Percentiles rank a stretch among this genome's conserved stretches.
phyloP scores from a whole-genome alignment of 306 rosid species.

The barrel medic (Medicago truncatula) region DNA sequence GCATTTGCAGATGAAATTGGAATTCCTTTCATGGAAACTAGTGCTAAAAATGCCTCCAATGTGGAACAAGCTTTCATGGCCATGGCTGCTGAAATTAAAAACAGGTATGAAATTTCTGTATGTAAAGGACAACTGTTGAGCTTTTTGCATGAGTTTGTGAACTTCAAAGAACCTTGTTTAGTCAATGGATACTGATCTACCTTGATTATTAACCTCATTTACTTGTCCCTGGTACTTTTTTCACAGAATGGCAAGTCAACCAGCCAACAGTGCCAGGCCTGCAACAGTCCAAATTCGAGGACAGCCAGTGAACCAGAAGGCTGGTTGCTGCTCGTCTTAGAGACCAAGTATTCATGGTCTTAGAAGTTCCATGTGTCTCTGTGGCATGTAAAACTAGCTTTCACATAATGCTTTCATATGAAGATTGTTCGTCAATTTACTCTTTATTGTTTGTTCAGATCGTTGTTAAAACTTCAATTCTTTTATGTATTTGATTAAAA shows the following conservation, averaged over 20 bases:
- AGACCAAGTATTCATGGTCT: conserved; percentile 48
- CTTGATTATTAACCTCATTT: conserved; percentile 14
- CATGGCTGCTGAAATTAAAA: conserved; percentile 82
- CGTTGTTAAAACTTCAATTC: conserved; percentile 76
- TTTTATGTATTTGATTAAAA: conserved; percentile 80
- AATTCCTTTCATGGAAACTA: conserved; percentile 83
- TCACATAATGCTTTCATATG: conserved; percentile 51
- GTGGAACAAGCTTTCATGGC: conserved; percentile 90
- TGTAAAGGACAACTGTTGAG: conserved; percentile 5
- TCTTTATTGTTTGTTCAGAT: conserved; percentile 56
- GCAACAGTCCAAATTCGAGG: conserved; percentile 98
- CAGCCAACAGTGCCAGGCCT: conserved; percentile 88
- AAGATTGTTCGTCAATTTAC: conserved; percentile 58
- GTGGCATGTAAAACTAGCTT: conserved; percentile 69
- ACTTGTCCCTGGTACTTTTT: conserved; percentile 22
- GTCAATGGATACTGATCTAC: conserved; percentile 1
- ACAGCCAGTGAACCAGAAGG: conserved; percentile 96
- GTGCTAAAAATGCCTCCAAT: conserved; percentile 74
- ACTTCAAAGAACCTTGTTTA: conserved; percentile 4
- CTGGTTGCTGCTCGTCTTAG: conserved; percentile 97
- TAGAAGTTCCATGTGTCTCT: conserved; percentile 51
- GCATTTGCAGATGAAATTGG: conserved; percentile 89
- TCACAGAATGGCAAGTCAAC: conserved; percentile 98
- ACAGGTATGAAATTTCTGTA: conserved; percentile 53
- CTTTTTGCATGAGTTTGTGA: conserved; percentile 19